Conservation (phyloP, 148 eudicot genomes). For the Spergularia marina region DNA sequence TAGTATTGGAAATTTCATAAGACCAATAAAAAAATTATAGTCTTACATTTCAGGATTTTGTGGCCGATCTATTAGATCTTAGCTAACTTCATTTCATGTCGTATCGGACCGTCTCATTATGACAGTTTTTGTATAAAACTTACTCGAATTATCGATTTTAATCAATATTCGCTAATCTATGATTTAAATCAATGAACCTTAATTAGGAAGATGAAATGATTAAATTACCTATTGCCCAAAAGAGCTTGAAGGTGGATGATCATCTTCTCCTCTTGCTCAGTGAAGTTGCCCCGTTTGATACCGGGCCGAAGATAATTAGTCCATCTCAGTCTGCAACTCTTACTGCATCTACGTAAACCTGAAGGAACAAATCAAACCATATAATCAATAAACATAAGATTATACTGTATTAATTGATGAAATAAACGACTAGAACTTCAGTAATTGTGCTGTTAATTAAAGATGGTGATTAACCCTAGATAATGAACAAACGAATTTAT, state of each 20-base stretch:
- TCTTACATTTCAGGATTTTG: constrained; percentile 1
- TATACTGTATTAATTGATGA: too few species aligned
- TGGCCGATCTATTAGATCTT: neutral
- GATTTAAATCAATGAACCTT: neutral
- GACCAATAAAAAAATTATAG: too few species aligned
- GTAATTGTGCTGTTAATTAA: too few species aligned
- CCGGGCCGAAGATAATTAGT: constrained; percentile 93
- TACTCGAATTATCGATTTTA: too few species aligned
- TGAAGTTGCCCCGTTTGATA: constrained; percentile 77
- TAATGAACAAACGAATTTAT: neutral
- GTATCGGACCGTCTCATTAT: too few species aligned
- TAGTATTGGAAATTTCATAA: too few species aligned
- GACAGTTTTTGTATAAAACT: too few species aligned
- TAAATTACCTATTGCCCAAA: constrained; percentile 69
- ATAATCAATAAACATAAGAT: neutral
- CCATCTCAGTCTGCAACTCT: constrained; percentile 90
- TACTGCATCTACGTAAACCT: constrained; percentile 88
- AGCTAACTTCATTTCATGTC: neutral
- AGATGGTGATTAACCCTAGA: neutral
- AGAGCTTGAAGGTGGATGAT: constrained; percentile 92
- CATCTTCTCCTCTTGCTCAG: constrained; percentile 80
- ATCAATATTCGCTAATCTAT: too few species aligned
- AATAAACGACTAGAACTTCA: too few species aligned
- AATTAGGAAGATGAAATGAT: neutral
- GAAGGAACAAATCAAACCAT: neutral